phyloP scores from a whole-genome alignment of 2,329 filamentous ascomycete species.

The Cucurbitaria berberidis region DNA sequence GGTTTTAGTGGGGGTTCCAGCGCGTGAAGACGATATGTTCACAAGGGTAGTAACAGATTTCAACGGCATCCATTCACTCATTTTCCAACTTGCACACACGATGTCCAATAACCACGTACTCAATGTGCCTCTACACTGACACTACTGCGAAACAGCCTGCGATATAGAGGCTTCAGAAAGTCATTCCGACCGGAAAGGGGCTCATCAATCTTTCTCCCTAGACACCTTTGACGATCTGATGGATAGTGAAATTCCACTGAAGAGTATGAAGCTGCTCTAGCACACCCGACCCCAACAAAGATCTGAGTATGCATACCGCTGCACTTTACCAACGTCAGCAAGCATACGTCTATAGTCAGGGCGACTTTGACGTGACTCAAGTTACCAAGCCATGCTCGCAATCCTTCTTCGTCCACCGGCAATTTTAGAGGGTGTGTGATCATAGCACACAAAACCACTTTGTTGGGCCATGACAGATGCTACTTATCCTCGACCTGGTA shows the following conservation, averaged over 20 bases:
- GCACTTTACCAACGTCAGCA: neutral
- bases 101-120: conserved; percentile 6
- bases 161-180: neutral
- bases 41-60: neutral
- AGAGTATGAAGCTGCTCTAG: neutral
- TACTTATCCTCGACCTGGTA: neutral
- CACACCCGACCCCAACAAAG: neutral
- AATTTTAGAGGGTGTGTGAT: neutral
- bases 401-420: neutral
- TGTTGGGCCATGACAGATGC: neutral
- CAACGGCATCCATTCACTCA: neutral
- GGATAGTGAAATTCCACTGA: neutral
- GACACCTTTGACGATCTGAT: conserved; percentile 5
- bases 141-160: neutral
- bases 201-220: neutral
- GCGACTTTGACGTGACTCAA: neutral
- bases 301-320: neutral
- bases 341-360: neutral
- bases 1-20: neutral
- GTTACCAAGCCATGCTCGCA: neutral
- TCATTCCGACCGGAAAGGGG: neutral
- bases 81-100: conserved; percentile 3
- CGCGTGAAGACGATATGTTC: neutral
- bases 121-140: too few species aligned
- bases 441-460: neutral